These are phyloP conservation scores for Angomonas ambiguus DNA, from an alignment of 208 protist genomes.

Conservation along the genomic window DNA sequence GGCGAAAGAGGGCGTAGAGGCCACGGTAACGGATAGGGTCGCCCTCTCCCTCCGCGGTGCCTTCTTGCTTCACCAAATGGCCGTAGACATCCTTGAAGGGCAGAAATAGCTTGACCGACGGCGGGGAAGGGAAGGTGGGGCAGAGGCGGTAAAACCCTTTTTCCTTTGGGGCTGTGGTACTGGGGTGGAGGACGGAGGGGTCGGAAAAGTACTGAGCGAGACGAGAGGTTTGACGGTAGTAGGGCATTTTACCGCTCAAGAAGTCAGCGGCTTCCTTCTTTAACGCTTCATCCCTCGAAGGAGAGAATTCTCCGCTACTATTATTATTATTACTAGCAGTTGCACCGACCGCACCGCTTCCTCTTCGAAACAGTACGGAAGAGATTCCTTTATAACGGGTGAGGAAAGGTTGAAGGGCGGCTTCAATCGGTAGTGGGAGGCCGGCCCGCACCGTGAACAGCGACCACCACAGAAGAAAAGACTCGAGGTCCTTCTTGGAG, in stretches of 20 bases:
- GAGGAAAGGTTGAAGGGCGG: not conserved
- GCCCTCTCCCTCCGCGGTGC: not conserved
- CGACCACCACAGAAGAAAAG: conserved; percentile 45
- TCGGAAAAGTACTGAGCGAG: conserved; percentile 1
- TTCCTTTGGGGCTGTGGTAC: not conserved
- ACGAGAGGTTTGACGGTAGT: not conserved
- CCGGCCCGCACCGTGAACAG: not conserved
- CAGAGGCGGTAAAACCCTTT: not conserved
- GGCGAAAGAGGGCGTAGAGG: not conserved
- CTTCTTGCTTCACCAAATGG: not conserved
- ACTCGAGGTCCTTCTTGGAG: conserved; percentile 23
- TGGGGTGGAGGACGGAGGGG: too few species aligned
- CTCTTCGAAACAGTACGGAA: not conserved
- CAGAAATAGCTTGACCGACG: not conserved
- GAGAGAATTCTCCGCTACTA: not conserved
- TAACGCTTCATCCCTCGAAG: not conserved
- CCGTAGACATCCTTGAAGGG: not conserved
- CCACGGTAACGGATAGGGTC: not conserved
- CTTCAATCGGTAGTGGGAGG: not conserved
- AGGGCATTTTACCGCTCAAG: not conserved
- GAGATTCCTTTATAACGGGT: not conserved
- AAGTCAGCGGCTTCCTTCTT: not conserved
- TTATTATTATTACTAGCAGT: conserved; percentile 2
- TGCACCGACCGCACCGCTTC: too few species aligned
- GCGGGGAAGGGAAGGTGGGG: not conserved